phyloP scores from a whole-genome alignment of 2,329 filamentous ascomycete species.

The Zymoseptoria crescenta region DNA sequence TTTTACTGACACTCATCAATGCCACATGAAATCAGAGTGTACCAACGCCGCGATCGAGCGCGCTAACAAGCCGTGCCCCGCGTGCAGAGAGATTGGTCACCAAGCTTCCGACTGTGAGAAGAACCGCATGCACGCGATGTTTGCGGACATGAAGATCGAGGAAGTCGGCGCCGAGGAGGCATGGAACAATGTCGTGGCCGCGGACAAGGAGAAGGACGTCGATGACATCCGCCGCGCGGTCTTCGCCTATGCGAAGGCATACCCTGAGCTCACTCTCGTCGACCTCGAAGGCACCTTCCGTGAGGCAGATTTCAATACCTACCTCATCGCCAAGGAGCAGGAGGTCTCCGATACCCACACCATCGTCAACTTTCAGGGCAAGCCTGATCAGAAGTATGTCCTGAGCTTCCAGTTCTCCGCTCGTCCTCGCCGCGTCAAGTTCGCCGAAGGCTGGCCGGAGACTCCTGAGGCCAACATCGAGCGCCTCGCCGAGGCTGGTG shows the following conservation, averaged over 20 bases:
- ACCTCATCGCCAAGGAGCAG: slow-evolving; percentile 55
- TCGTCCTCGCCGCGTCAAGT: slow-evolving; percentile 41
- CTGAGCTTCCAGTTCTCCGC: slow-evolving; percentile 42
- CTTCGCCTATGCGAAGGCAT: slow-evolving; percentile 52
- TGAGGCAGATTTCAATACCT: slow-evolving; percentile 45
- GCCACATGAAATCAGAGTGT: slow-evolving; percentile 58
- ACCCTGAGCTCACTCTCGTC: slow-evolving; percentile 50
- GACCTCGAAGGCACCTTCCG: slow-evolving; percentile 57
- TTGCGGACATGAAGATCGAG: slow-evolving; percentile 33
- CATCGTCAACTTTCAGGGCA: slow-evolving; percentile 66
- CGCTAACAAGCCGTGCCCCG: slow-evolving; percentile 47
- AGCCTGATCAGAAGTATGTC: slow-evolving; percentile 45
- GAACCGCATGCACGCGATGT: slow-evolving; percentile 51
- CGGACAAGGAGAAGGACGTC: slow-evolving; percentile 48
- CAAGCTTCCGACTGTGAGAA: slow-evolving; percentile 49
- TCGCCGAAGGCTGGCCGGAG: slow-evolving; percentile 43
- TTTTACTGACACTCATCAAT: slow-evolving; percentile 15
- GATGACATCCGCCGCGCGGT: slow-evolving; percentile 51
- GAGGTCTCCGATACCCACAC: slow-evolving; percentile 50
- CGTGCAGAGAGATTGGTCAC: slow-evolving; percentile 55
- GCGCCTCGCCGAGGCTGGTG: slow-evolving; percentile 45
- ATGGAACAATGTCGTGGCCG: slow-evolving; percentile 49
- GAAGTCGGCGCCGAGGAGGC: slow-evolving; percentile 44
- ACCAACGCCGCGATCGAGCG: slow-evolving; percentile 47
- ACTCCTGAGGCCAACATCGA: slow-evolving; percentile 43